Base-by-base conservation (phyloP, 345 rosid genomes). In the Salix koriyanagi region DNA sequence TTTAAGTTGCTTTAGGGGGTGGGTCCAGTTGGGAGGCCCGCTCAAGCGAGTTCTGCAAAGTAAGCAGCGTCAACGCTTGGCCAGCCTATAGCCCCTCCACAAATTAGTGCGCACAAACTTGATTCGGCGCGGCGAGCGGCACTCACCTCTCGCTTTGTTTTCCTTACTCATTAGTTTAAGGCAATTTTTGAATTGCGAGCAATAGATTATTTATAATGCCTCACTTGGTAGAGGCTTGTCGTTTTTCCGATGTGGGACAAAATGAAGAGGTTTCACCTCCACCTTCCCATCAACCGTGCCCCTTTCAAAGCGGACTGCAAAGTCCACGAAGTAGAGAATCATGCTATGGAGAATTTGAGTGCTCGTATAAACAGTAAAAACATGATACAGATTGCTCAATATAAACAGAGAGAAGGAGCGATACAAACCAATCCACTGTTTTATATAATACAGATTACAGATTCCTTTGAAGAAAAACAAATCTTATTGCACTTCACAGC, bases 131-230 rank as follows among this genome's bases (percentile, higher is more conserved):
- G 69, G 95, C 92, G 75, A 82, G 61, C 91, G 64, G 85, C 79
- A 87, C 93, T 71, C 97, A 87, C 95, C 85, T 76, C 30, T 70
- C 86, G 91, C 97, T 88, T 92, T 94, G 95, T 90, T 94, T 92
- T 94, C 97, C 97, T 92, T 94, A 91, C 97, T 91, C 98, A 90
- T 94, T 92, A 87, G 97, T 91, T 92, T 92, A 92, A 90, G 97
- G 97, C 97, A 69, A 5, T 4, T 28, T 13, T 1, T 0, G 0
- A 0, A 0, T 0, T 0, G 0, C 1, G 3, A 5, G 15, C 4
- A 1, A 44, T 11, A 11, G 2, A 5, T 0, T 52, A 77, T 70
- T 77, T 82, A 70, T 77, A 32, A 0, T 34, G 2, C n/a, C 18
- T n/a, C 12, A 2, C 25, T 26, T 52, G 34, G 37, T 28, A 11